Evolutionary conservation across 345 rosid genomes (phyloP), one percentile per base, ranked within the genome.

Genomic region (Syzygium aromaticum): DNA sequence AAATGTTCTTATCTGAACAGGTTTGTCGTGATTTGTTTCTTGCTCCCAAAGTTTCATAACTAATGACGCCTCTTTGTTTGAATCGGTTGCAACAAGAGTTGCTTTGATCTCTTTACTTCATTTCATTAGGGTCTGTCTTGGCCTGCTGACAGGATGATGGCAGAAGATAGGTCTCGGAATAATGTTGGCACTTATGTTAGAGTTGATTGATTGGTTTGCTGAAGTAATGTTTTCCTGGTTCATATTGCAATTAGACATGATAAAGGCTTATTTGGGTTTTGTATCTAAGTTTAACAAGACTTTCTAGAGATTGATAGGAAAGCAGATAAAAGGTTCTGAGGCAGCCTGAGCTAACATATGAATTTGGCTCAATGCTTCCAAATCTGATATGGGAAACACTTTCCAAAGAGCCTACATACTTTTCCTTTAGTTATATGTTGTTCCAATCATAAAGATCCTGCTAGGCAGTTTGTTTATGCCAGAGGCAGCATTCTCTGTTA

Each of bases 1-100:
- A 94, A 89, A 92, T 97, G 86, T 97, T 97, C 90, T 89, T 92
- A 83, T 84, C 90, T 77, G 99, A 97, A 90, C 92, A 94, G 98
- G 99, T 97, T 86, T 57, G 90, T 86, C 51, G n/a, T 86, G 77
- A 33, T 54, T 52, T 38, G 33, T 54, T 80, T 77, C 22, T 53
- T n/a, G 53, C 49, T 57, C 23, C 78, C 38, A 27, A 7, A 85
- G 73, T 57, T 83, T 21, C 46, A 28, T 30, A 53, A 22, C 25
- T 28, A 84, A 28, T 51, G 33, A 84, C 27, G 11, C 28, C 63
- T 51, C 86, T 13, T 84, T 84, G 40, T 53, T 52, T 30, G 43
- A 52, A 52, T 43, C 27, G 78, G 28, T 61, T 54, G 8, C 54
- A 51, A 51, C 77, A 51, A 51, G 33, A 51, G 77, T 56, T 33